These are phyloP conservation scores for Xylaria palmicola DNA, from an alignment of 495 filamentous ascomycete species.

Conservation along the genomic window DNA sequence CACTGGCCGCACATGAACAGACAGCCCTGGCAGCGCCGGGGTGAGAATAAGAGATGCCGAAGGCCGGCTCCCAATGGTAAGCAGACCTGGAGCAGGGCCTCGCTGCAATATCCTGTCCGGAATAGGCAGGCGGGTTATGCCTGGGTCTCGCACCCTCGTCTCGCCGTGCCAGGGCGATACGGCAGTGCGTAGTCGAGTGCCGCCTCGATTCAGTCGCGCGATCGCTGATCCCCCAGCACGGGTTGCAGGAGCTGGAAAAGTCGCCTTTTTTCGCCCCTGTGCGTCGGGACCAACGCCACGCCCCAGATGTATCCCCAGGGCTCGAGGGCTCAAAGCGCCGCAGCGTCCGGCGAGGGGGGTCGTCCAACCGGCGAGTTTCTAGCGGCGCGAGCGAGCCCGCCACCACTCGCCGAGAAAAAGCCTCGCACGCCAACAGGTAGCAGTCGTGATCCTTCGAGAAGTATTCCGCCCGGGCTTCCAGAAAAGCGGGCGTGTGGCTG, in stretches of 20 bases:
- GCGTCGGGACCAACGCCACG: conserved; percentile 2
- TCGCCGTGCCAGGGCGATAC: not conserved
- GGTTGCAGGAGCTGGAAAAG: conserved; percentile 14
- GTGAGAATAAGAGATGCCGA: conserved; percentile 12
- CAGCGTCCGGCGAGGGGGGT: conserved; percentile 6
- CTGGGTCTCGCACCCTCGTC: not conserved
- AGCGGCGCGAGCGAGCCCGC: too few relatives aligned
- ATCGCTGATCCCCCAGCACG: conserved; percentile 4
- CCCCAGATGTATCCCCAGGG: not conserved
- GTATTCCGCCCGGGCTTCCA: too few relatives aligned
- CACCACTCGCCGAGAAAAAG: too few relatives aligned
- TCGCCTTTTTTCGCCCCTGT: not conserved
- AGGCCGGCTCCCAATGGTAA: conserved; percentile 13
- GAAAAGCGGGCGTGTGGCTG: not conserved
- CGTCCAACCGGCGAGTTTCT: not conserved
- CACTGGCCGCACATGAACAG: conserved; percentile 9
- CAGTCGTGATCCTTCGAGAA: not conserved
- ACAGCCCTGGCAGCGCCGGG: not conserved
- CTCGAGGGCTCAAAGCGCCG: conserved; percentile 4
- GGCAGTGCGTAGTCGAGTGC: conserved; percentile 8
- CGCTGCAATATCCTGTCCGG: conserved; percentile 12
- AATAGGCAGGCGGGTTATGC: conserved; percentile 11
- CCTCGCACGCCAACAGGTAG: too few relatives aligned
- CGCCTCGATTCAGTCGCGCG: conserved; percentile 5
- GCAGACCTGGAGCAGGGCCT: not conserved